Evolutionary conservation across 2,329 filamentous ascomycete genomes (phyloP).

Genomic region (Salinomyces thailandicus): DNA sequence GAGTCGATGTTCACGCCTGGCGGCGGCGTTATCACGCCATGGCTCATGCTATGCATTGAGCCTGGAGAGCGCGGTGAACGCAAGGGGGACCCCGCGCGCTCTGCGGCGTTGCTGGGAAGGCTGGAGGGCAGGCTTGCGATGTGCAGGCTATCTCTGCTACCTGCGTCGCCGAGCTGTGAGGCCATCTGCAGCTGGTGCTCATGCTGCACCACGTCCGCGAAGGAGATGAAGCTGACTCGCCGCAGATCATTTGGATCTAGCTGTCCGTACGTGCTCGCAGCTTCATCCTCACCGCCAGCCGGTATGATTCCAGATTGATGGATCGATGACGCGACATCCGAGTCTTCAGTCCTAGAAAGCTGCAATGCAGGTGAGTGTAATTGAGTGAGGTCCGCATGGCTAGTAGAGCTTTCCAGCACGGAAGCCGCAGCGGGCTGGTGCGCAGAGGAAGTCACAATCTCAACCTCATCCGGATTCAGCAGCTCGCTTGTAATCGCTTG

Average conservation of each 20-base stretch:
- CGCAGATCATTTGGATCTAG: slow-evolving; percentile 69
- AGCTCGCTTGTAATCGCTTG: slow-evolving; percentile 81
- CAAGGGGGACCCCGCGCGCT: slow-evolving; percentile 70
- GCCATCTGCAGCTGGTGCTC: slow-evolving; percentile 46
- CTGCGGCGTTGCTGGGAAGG: slow-evolving; percentile 28
- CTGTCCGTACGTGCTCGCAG: slow-evolving; percentile 64
- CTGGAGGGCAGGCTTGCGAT: slow-evolving; percentile 13
- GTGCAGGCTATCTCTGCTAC: slow-evolving; percentile 57
- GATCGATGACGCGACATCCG: slow-evolving; percentile 52
- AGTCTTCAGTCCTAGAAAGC: slow-evolving; percentile 12
- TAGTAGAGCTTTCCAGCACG: slow-evolving; percentile 35
- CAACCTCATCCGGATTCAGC: slow-evolving; percentile 77
- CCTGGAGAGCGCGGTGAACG: slow-evolving; percentile 50
- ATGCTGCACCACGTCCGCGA: slow-evolving; percentile 85
- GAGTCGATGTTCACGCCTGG: slow-evolving; percentile 40
- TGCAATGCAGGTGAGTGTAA: slow-evolving; percentile 14
- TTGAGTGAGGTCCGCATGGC: slow-evolving; percentile 19
- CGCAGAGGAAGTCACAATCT: slow-evolving; percentile 78
- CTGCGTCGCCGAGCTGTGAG: slow-evolving; percentile 36
- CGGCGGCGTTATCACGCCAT: slow-evolving; percentile 17
- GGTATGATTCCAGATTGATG: slow-evolving; percentile 77
- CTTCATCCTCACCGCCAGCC: slow-evolving; percentile 42
- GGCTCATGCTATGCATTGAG: slow-evolving; percentile 12
- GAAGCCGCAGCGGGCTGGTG: slow-evolving; percentile 69
- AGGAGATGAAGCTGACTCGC: slow-evolving; percentile 87